phyloP scores from a whole-genome alignment of 2,329 filamentous ascomycete species.

The Penicillium sumatraense region DNA sequence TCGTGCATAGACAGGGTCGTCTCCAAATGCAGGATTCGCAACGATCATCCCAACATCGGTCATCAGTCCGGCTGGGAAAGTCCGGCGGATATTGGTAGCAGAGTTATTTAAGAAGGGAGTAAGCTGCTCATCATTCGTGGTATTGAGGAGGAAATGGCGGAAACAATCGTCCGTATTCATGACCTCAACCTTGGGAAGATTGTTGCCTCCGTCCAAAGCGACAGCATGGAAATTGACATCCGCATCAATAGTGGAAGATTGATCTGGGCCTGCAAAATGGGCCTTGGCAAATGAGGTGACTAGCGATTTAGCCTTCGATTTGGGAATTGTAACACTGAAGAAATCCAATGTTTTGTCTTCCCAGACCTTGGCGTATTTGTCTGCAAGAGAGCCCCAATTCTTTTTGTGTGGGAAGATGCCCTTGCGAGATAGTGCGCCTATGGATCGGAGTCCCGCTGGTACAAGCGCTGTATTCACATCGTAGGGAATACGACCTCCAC shows the following conservation, averaged over 20 bases:
- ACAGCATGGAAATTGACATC: conserved; percentile 61
- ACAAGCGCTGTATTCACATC: conserved; percentile 68
- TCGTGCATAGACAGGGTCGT: conserved; percentile 50
- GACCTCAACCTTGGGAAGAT: conserved; percentile 57
- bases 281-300: conserved; percentile 55
- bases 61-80: conserved; percentile 64
- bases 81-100: conserved; percentile 60
- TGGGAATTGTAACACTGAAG: conserved; percentile 57
- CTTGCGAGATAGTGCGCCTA: conserved; percentile 55
- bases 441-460: conserved; percentile 64
- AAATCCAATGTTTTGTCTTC: conserved; percentile 64
- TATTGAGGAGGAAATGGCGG: conserved; percentile 65
- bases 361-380: conserved; percentile 62
- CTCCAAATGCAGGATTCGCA: conserved; percentile 64
- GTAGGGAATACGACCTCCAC: conserved; percentile 66
- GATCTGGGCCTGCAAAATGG: conserved; percentile 52
- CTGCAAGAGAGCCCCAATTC: conserved; percentile 53
- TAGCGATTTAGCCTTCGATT: conserved; percentile 50
- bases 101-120: conserved; percentile 61
- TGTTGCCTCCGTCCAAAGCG: conserved; percentile 58
- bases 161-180: conserved; percentile 70
- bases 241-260: conserved; percentile 47
- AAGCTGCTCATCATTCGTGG: conserved; percentile 61
- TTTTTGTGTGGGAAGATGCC: conserved; percentile 57
- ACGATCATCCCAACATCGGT: conserved; percentile 63